These are phyloP conservation scores for Yarrowia sp. DNA, from an alignment of 805 yeast genomes.

Conservation along the genomic window DNA sequence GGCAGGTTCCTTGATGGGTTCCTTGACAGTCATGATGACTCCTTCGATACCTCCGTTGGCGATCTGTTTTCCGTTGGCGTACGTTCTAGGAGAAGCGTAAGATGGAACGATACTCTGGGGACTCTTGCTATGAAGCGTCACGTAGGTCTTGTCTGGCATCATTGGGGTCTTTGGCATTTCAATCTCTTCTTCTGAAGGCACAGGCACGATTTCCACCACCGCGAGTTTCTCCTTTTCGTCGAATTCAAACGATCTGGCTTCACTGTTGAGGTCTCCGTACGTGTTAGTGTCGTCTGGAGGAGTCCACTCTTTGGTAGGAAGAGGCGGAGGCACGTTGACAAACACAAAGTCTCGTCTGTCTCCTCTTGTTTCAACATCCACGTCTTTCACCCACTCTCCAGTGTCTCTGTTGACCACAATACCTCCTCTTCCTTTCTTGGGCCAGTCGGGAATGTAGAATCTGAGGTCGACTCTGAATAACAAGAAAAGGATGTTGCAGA, in stretches of 20 bases:
- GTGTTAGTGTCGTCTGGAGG: slow-evolving; percentile 1
- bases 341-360: slow-evolving; percentile 5
- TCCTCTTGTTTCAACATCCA: background rate
- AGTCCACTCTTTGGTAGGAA: background rate
- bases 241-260: background rate
- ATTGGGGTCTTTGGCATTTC: background rate
- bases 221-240: background rate
- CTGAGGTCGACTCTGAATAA: slow-evolving; percentile 74
- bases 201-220: background rate
- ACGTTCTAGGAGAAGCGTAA: background rate
- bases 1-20: background rate
- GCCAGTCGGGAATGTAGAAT: slow-evolving; percentile 76
- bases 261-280: slow-evolving; percentile 3
- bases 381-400: background rate
- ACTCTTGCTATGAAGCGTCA: background rate
- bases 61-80: background rate
- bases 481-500: slow-evolving; percentile 63
- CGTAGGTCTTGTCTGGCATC: slow-evolving; percentile 2
- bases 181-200: background rate
- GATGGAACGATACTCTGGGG: background rate
- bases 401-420: slow-evolving; percentile 2
- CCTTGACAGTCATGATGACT: background rate
- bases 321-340: background rate
- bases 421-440: slow-evolving; percentile 63
- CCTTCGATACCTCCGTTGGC: background rate